Percentiles rank a stretch among this genome's conserved stretches.
Evolutionary conservation across 2,329 filamentous ascomycete species (phyloP).

Genomic region (Fusarium sp.): DNA sequence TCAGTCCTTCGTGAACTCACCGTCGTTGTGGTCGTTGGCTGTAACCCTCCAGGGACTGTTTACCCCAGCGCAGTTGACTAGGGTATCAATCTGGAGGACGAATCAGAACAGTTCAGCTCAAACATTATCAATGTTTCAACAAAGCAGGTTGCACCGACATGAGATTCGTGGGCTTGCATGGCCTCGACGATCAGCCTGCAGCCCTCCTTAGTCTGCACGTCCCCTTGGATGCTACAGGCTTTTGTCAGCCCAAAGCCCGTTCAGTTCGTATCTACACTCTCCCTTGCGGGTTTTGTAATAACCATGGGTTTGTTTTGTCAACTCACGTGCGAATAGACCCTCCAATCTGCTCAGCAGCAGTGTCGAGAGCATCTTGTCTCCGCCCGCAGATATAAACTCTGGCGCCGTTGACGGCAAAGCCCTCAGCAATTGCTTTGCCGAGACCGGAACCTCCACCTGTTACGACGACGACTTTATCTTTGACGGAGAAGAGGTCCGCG

Average conservation of each 20-base stretch:
- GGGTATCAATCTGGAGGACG: background rate
- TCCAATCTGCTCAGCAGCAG: conserved; percentile 46
- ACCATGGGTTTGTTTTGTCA: too few species aligned
- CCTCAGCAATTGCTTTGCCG: conserved; percentile 61
- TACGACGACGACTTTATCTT: conserved; percentile 58
- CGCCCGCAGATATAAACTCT: conserved; percentile 63
- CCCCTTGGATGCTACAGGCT: conserved; percentile 44
- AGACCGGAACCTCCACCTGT: conserved; percentile 64
- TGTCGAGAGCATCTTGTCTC: conserved; percentile 59
- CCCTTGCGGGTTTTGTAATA: too few species aligned
- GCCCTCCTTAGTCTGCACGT: conserved; percentile 46
- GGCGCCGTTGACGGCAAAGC: conserved; percentile 61
- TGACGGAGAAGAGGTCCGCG: conserved; percentile 56
- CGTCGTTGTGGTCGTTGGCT: conserved; percentile 1
- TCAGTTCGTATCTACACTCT: too few species aligned
- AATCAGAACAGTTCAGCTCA: background rate
- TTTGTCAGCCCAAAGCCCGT: background rate
- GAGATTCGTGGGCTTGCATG: conserved; percentile 41
- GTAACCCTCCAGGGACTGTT: conserved; percentile 4
- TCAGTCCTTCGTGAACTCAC: background rate
- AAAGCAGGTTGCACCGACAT: conserved; percentile 9
- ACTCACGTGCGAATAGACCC: conserved; percentile 41
- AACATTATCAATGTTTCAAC: background rate
- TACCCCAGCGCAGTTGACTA: background rate
- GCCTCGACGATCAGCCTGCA: conserved; percentile 44